Evolutionary conservation across 2,329 filamentous ascomycete genomes (phyloP).

Genomic region (Fusarium sp.): DNA sequence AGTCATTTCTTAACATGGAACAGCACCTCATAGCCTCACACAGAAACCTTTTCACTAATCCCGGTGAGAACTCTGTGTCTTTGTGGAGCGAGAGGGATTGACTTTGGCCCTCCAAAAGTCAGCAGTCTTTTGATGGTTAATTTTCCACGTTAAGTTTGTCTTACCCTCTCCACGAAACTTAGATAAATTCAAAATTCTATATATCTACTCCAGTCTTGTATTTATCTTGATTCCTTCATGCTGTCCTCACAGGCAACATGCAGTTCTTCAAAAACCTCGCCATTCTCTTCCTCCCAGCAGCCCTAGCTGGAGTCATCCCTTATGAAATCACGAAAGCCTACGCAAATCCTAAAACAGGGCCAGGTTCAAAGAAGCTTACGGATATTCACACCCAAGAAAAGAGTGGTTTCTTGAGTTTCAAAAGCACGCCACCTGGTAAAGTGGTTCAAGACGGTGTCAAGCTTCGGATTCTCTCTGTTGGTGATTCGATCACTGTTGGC

Average conservation of each 20-base stretch:
- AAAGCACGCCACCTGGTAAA: background rate
- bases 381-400: background rate
- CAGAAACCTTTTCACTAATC: too few relatives aligned
- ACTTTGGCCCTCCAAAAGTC: too few relatives aligned
- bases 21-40: too few relatives aligned
- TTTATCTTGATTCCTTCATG: background rate
- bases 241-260: background rate
- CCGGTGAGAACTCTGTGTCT: background rate
- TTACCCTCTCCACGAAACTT: background rate
- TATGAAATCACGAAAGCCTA: background rate
- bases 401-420: background rate
- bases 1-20: too few relatives aligned
- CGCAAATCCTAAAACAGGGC: background rate
- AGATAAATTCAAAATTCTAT: background rate
- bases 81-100: background rate
- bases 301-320: background rate
- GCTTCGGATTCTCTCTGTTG: constrained; percentile 48
- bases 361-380: accelerated
- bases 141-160: accelerated
- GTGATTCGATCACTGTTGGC: constrained; percentile 50
- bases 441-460: constrained; percentile 39
- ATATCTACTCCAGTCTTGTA: accelerated
- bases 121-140: background rate
- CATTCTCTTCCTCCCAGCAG: background rate
- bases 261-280: background rate